Conservation (phyloP, 2,329 filamentous ascomycete species). For the Ophiognomonia clavigignenti-juglandacearum region DNA sequence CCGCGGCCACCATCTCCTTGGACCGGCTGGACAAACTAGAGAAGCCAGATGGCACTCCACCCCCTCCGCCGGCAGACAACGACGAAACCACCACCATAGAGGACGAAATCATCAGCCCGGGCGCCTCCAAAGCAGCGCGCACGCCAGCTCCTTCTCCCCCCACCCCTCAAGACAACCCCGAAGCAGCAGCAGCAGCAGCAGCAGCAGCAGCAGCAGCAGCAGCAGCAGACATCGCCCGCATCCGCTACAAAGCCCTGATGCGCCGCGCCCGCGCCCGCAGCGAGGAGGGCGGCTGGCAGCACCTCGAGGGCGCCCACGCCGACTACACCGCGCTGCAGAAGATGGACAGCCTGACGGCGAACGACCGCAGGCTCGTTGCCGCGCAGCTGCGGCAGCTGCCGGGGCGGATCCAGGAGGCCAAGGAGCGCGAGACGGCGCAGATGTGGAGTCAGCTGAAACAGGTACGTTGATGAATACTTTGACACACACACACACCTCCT, state of each 20-base stretch:
- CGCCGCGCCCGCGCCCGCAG: conserved; percentile 69
- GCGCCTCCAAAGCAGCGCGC: conserved; percentile 47
- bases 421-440: conserved; percentile 84
- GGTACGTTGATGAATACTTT: conserved; percentile 36
- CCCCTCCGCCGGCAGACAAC: conserved; percentile 31
- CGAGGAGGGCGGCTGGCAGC: conserved; percentile 72
- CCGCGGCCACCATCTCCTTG: conserved; percentile 66
- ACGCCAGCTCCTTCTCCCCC: conserved; percentile 23
- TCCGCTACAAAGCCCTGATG: conserved; percentile 78
- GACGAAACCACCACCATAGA: conserved; percentile 42
- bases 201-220: conserved; percentile 34
- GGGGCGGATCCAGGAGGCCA: conserved; percentile 66
- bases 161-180: conserved; percentile 21
- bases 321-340: conserved; percentile 69
- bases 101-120: conserved; percentile 56
- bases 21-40: conserved; percentile 65
- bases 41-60: too few relatives aligned
- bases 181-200: conserved; percentile 33
- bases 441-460: conserved; percentile 97
- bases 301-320: conserved; percentile 69
- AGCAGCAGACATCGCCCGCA: conserved; percentile 66
- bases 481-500: background rate
- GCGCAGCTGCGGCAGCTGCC: conserved; percentile 63
- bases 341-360: conserved; percentile 55
- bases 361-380: conserved; percentile 65